phyloP scores from a whole-genome alignment of 2,329 filamentous ascomycete species.

The Phialophora tarda region DNA sequence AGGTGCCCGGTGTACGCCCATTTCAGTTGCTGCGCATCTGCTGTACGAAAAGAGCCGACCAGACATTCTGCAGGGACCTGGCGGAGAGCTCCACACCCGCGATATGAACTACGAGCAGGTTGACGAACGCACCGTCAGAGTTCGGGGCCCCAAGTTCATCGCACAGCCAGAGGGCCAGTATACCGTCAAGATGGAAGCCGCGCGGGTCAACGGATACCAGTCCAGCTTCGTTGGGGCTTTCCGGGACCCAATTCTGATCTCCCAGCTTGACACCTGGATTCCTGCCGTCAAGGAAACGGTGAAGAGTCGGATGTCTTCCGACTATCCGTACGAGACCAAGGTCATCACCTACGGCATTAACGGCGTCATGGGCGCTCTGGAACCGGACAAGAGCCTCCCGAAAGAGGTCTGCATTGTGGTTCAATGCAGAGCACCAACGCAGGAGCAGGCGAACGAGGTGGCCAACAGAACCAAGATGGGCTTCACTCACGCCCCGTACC shows the following conservation, averaged over 20 bases:
- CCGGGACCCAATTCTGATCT: conserved; percentile 55
- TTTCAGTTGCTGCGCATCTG: conserved; percentile 59
- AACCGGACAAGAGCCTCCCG: conserved; percentile 40
- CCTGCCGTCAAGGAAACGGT: conserved; percentile 41
- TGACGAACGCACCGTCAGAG: conserved; percentile 44
- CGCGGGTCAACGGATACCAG: conserved; percentile 51
- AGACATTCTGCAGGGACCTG: conserved; percentile 57
- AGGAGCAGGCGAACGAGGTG: conserved; percentile 53
- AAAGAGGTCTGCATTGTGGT: conserved; percentile 53
- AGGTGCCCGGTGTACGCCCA: conserved; percentile 51
- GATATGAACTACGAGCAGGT: conserved; percentile 53
- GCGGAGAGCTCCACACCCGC: conserved; percentile 51
- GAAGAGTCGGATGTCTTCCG: conserved; percentile 27
- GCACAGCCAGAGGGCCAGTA: conserved; percentile 46
- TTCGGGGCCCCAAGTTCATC: conserved; percentile 49
- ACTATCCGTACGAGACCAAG: conserved; percentile 47
- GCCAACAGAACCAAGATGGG: conserved; percentile 51
- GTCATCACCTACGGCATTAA: conserved; percentile 55
- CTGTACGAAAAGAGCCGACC: conserved; percentile 62
- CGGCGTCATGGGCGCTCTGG: conserved; percentile 47
- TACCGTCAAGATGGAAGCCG: conserved; percentile 58
- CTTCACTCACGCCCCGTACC: conserved; percentile 56
- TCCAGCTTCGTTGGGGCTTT: conserved; percentile 56
- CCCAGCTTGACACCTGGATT: conserved; percentile 49
- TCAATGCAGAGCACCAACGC: conserved; percentile 54